Evolutionary conservation across 1,284 basidiomycete genomes (phyloP).

Genomic region (Cutaneotrichosporon cyanovorans): DNA sequence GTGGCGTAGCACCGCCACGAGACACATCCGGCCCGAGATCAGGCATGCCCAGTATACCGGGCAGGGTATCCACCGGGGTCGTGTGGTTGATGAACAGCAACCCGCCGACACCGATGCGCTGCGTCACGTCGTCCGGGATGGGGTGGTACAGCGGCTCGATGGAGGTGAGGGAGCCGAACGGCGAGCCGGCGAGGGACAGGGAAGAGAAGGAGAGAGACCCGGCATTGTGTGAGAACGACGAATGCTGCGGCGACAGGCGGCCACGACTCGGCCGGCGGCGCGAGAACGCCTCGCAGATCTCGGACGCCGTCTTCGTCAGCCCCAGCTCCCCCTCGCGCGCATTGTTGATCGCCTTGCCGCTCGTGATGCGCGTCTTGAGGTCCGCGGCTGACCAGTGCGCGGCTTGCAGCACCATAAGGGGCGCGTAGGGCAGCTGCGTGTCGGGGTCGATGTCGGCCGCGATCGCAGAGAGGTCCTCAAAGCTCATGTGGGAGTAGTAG

Average conservation of each 20-base stretch:
- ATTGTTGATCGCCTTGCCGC: conserved; percentile 5
- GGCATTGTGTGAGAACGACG: not conserved
- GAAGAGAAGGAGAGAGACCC: conserved; percentile 16
- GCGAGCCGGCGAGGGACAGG: conserved; percentile 12
- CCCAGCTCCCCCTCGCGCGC: conserved; percentile 32
- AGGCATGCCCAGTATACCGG: conserved; percentile 28
- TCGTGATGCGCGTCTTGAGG: conserved; percentile 29
- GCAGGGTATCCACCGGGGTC: conserved; percentile 5
- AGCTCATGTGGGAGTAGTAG: conserved; percentile 77
- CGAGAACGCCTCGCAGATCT: conserved; percentile 22
- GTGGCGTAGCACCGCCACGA: conserved; percentile 33
- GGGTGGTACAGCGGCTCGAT: conserved; percentile 54
- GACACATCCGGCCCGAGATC: conserved; percentile 35
- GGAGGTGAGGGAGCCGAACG: conserved; percentile 4
- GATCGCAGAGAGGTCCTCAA: conserved; percentile 68
- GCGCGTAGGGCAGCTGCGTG: conserved; percentile 62
- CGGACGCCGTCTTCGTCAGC: conserved; percentile 27
- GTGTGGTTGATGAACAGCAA: conserved; percentile 46
- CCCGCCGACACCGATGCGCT: conserved; percentile 67
- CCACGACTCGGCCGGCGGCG: conserved; percentile 6
- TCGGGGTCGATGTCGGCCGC: conserved; percentile 64
- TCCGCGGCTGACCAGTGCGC: conserved; percentile 60
- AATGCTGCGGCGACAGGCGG: conserved; percentile 1
- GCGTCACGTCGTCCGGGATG: conserved; percentile 65
- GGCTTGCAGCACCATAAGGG: conserved; percentile 59